Percentiles rank a stretch among this genome's conserved stretches.
phyloP scores from a whole-genome alignment of 805 yeast genomes.

The Wickerhamiella kurtzmanii region DNA sequence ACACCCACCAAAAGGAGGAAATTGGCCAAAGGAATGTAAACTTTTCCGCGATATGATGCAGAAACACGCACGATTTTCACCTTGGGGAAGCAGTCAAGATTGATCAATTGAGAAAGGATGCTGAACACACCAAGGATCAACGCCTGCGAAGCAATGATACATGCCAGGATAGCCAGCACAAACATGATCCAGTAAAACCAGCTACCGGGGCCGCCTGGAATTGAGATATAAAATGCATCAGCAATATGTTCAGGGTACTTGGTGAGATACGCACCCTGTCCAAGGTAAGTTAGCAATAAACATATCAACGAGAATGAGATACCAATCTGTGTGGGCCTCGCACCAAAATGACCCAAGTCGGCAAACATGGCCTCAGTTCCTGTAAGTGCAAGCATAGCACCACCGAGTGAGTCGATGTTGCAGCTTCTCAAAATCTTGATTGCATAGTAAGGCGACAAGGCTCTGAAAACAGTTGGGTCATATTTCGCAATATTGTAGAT shows the following conservation, averaged over 20 bases:
- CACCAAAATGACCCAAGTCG: slow-evolving; percentile 45
- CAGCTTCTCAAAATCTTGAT: slow-evolving; percentile 29
- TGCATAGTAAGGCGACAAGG: slow-evolving; percentile 42
- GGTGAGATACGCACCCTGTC: slow-evolving; percentile 41
- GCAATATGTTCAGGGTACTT: slow-evolving; percentile 29
- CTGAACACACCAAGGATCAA: slow-evolving; percentile 43
- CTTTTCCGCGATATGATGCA: slow-evolving; percentile 33
- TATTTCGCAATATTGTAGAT: slow-evolving; percentile 31
- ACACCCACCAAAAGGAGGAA: slow-evolving; percentile 40
- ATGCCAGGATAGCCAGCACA: slow-evolving; percentile 39
- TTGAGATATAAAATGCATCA: slow-evolving; percentile 36
- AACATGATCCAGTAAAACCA: slow-evolving; percentile 37
- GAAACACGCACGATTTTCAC: slow-evolving; percentile 36
- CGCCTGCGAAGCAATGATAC: slow-evolving; percentile 50
- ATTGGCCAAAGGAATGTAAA: slow-evolving; percentile 40
- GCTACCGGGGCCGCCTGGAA: slow-evolving; percentile 37
- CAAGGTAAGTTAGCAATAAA: slow-evolving; percentile 40
- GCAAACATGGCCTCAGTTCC: slow-evolving; percentile 57
- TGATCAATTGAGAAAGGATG: slow-evolving; percentile 39
- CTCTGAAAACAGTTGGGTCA: slow-evolving; percentile 33
- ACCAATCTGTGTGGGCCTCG: slow-evolving; percentile 36
- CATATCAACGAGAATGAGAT: slow-evolving; percentile 24
- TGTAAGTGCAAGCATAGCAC: slow-evolving; percentile 42
- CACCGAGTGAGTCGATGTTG: slow-evolving; percentile 32
- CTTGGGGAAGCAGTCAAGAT: slow-evolving; percentile 41